Evolutionary conservation across 2,329 filamentous ascomycete genomes (phyloP).

Genomic region (Cordyceps sp.): DNA sequence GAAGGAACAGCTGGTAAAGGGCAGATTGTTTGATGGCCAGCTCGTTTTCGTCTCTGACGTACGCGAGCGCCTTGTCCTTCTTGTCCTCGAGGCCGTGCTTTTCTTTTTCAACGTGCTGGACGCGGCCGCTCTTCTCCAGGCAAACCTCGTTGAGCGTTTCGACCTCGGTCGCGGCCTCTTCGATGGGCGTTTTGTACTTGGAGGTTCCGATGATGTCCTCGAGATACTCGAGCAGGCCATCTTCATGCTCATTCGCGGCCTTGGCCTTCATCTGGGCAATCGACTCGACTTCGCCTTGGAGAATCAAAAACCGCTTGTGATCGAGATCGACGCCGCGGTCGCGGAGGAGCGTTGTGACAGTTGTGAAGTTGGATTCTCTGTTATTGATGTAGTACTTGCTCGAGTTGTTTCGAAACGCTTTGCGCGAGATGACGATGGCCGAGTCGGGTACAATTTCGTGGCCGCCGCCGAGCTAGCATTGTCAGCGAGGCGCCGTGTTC

Average conservation of each 20-base stretch:
- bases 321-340: conserved; percentile 88
- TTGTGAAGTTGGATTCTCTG: conserved; percentile 79
- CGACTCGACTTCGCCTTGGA: conserved; percentile 95
- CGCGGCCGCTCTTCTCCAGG: conserved; percentile 83
- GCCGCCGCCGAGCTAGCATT: conserved; percentile 45
- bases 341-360: conserved; percentile 72
- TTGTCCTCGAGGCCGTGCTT: conserved; percentile 87
- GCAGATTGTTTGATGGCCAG: conserved; percentile 76
- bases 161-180: conserved; percentile 79
- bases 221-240: conserved; percentile 87
- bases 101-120: conserved; percentile 96
- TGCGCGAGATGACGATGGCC: conserved; percentile 71
- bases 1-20: conserved; percentile 80
- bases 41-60: conserved; percentile 85
- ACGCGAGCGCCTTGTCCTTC: conserved; percentile 85
- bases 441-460: conserved; percentile 70
- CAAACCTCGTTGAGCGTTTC: conserved; percentile 90
- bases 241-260: conserved; percentile 85
- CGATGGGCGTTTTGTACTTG: conserved; percentile 94
- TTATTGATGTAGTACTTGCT: conserved; percentile 97
- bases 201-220: conserved; percentile 98
- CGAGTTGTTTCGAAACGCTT: conserved; percentile 92
- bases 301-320: conserved; percentile 92
- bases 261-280: conserved; percentile 99
- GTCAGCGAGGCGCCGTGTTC: conserved; percentile 9